Percentiles rank a stretch among this genome's conserved stretches.
Evolutionary conservation across 495 filamentous ascomycete species (phyloP).

Genomic region (Penicillium manginii): DNA sequence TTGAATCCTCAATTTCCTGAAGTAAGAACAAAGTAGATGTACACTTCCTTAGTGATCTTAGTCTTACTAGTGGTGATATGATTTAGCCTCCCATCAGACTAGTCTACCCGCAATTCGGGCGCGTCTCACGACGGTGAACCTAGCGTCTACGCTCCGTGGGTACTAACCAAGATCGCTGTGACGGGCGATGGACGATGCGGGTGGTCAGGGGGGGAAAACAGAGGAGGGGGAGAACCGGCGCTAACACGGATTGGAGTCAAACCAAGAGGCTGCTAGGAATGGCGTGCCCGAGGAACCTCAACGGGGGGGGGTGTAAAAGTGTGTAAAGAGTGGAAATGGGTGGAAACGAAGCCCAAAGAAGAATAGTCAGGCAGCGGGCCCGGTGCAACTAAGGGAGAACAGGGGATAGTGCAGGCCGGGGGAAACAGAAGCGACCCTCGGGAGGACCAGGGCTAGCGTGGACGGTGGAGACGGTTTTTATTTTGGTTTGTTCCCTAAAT

Average conservation of each 20-base stretch:
- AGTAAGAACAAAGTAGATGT: slow-evolving; percentile 15
- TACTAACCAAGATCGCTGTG: slow-evolving; percentile 40
- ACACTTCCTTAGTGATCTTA: slow-evolving; percentile 9
- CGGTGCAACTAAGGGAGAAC: slow-evolving; percentile 29
- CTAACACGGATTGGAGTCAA: slow-evolving; percentile 6
- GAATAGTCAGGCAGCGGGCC: slow-evolving; percentile 23
- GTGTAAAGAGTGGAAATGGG: not conserved
- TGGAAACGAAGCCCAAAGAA: slow-evolving; percentile 24
- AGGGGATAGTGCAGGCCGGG: slow-evolving; percentile 45
- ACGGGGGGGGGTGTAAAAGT: slow-evolving; percentile 7
- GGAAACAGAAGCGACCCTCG: slow-evolving; percentile 37
- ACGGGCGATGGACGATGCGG: slow-evolving; percentile 24
- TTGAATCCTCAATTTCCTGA: no score
- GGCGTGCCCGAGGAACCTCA: slow-evolving; percentile 47
- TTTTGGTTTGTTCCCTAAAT: not conserved
- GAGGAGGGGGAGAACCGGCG: slow-evolving; percentile 1
- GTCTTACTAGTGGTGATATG: slow-evolving; percentile 28
- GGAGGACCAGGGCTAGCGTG: slow-evolving; percentile 35
- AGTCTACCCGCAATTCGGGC: slow-evolving; percentile 50
- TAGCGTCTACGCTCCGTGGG: slow-evolving; percentile 45
- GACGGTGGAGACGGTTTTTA: slow-evolving; percentile 4
- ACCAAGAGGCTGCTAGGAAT: slow-evolving; percentile 29
- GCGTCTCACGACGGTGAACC: slow-evolving; percentile 37
- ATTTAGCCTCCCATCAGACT: slow-evolving; percentile 41
- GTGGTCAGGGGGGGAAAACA: slow-evolving; percentile 17